Evolutionary conservation across 1,284 basidiomycete species (phyloP), one percentile per base, ranked within the genome.

Genomic region (Volvariella surrecta): DNA sequence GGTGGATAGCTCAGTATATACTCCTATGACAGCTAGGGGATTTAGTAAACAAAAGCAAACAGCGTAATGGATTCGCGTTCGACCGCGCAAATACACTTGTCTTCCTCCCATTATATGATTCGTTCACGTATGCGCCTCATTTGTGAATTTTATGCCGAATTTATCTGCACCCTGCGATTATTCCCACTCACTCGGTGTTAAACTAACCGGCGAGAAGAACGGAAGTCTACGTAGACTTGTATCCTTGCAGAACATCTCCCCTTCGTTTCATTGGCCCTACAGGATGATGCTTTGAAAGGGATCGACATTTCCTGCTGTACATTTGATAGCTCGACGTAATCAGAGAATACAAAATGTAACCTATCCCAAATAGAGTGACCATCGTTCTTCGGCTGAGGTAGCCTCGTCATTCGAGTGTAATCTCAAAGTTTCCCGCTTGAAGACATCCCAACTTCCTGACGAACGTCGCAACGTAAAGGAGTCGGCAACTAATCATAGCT

Each of bases 201-300:
- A 82, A 82, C 79, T 59, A 69, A 73, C 57, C 70, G 76, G 79
- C 79, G 51, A 82, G 50, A 82, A 15, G 34, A 19, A 35, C 46
- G 18, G 41, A 61, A 46, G 50, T 48, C 42, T 42, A 50, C 30
- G 20, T 37, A 45, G 52, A 55, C 4, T 8, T 15, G 7, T 35
- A 35, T 35, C 61, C 64, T 59, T 57, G 74, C 75, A 80, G 76
- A 81, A 70, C 71, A 68, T 78, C 70, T 60, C 24, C 24, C 58
- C 70, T 67, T 63, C 63, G 45, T 48, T 54, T 43, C 55, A n/a
- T n/a, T 18, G 39, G 41, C 32, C 43, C 50, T 48, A 59, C 60
- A 60, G 62, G 68, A 57, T 48, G 75, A 72, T 68, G 70, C 69
- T 77, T 79, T 80, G 76, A 74, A 70, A 59, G 61, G 64, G 63